phyloP scores from a whole-genome alignment of 805 yeast genomes.

The Candida jianshihensis region DNA sequence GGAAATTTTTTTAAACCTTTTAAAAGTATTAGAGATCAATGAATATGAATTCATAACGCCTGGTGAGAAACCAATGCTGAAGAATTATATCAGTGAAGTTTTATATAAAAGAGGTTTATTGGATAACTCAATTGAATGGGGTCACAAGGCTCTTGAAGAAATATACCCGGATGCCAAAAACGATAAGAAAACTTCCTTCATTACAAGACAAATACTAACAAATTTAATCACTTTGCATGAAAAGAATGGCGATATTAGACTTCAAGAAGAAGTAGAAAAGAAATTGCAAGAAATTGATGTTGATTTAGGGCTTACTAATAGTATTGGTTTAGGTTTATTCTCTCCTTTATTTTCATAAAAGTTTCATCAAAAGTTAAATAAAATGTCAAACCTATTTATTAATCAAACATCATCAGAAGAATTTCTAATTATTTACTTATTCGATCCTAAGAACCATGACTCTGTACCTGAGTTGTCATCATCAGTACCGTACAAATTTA shows the following conservation, averaged over 20 bases:
- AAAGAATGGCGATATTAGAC: slow-evolving; percentile 10
- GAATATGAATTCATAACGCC: background rate
- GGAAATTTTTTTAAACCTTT: slow-evolving; percentile 28
- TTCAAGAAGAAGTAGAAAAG: slow-evolving; percentile 8
- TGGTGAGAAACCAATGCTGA: slow-evolving; percentile 28
- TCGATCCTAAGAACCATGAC: slow-evolving; percentile 22
- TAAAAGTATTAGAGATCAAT: slow-evolving; percentile 11
- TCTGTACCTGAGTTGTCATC: slow-evolving; percentile 6
- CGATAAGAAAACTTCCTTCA: slow-evolving; percentile 30
- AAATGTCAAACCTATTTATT: background rate
- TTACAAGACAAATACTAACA: slow-evolving; percentile 29
- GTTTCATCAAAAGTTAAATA: too few species aligned
- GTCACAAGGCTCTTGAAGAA: slow-evolving; percentile 30
- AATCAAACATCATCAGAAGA: background rate
- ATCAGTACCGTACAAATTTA: slow-evolving; percentile 15
- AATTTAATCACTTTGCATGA: slow-evolving; percentile 22
- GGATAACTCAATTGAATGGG: slow-evolving; percentile 33
- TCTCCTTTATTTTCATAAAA: background rate
- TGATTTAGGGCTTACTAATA: slow-evolving; percentile 3
- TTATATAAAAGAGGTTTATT: slow-evolving; percentile 29
- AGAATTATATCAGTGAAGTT: slow-evolving; percentile 36
- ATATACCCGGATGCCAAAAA: slow-evolving; percentile 24
- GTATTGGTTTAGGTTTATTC: slow-evolving; percentile 3
- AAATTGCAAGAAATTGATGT: slow-evolving; percentile 5
- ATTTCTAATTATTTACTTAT: slow-evolving; percentile 5